These are phyloP conservation scores for Xerocomus brunneocitrinus DNA, from an alignment of 768 basidiomycete species.

Conservation along the genomic window DNA sequence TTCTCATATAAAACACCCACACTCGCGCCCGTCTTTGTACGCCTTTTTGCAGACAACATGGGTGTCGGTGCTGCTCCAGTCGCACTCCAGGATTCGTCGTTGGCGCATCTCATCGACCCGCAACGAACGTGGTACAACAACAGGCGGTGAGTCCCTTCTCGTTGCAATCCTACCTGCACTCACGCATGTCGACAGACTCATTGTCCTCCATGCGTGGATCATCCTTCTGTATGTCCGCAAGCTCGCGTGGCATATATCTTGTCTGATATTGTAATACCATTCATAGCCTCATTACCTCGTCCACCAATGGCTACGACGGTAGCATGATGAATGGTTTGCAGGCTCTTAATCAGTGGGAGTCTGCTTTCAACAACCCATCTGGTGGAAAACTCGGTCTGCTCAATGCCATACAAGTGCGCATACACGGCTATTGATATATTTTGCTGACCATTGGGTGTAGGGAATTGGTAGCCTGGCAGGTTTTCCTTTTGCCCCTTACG, in stretches of 20 bases:
- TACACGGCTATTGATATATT: not conserved
- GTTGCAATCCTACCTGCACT: not conserved
- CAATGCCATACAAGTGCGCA: constrained; percentile 64
- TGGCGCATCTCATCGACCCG: constrained; percentile 57
- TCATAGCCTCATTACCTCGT: constrained; percentile 64
- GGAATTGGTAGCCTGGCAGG: constrained; percentile 67
- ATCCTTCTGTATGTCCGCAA: constrained; percentile 48
- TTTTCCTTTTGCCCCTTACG: constrained; percentile 66
- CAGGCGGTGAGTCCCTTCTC: constrained; percentile 43
- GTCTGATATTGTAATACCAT: not conserved
- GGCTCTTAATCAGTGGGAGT: constrained; percentile 57
- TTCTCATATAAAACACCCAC: not conserved
- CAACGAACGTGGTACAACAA: constrained; percentile 75
- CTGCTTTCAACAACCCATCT: constrained; percentile 55
- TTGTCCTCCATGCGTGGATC: constrained; percentile 66
- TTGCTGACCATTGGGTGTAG: constrained; percentile 29
- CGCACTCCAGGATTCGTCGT: constrained; percentile 31
- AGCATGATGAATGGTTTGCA: constrained; percentile 82
- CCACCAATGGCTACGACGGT: constrained; percentile 72
- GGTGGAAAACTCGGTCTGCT: constrained; percentile 60
- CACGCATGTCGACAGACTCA: constrained; percentile 38
- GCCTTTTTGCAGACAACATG: constrained; percentile 36
- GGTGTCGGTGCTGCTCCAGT: constrained; percentile 42
- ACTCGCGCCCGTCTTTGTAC: not conserved
- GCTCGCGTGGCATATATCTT: not conserved